phyloP scores from a whole-genome alignment of 1,284 basidiomycete species.

The Sparassis latifolia region DNA sequence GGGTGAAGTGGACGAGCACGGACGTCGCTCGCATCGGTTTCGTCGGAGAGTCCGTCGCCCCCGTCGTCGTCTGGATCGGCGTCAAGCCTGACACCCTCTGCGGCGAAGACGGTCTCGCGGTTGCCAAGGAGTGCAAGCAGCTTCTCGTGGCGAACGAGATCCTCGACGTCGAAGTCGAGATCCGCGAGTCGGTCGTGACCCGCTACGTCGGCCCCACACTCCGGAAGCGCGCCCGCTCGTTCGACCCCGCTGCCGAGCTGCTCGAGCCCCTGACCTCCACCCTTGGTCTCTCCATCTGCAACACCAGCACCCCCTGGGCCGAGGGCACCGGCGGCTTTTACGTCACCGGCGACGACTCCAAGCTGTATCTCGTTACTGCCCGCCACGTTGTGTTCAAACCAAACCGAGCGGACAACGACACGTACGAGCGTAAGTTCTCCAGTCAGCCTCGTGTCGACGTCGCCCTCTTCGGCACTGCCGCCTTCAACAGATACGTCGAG shows the following conservation, averaged over 20 bases:
- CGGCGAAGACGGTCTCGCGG: slow-evolving; percentile 3
- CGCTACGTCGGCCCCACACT: slow-evolving; percentile 22
- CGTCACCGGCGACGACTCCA: slow-evolving; percentile 5
- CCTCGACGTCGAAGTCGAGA: slow-evolving; percentile 25
- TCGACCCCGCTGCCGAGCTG: slow-evolving; percentile 20
- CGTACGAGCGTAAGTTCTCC: slow-evolving; percentile 2
- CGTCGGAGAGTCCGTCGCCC: slow-evolving; percentile 1
- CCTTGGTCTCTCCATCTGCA: slow-evolving; percentile 28
- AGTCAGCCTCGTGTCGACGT: slow-evolving; percentile 5
- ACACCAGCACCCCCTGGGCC: slow-evolving; percentile 7
- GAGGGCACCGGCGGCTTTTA: slow-evolving; percentile 8
- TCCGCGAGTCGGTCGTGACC: slow-evolving; percentile 23
- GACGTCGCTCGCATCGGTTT: slow-evolving; percentile 12
- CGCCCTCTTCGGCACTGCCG: slow-evolving; percentile 8
- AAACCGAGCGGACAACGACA: slow-evolving; percentile 6
- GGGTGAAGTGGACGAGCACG: slow-evolving; percentile 6
- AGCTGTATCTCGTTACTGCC: slow-evolving; percentile 16
- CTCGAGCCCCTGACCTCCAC: slow-evolving; percentile 26
- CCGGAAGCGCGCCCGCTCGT: slow-evolving; percentile 11
- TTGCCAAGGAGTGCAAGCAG: slow-evolving; percentile 1
- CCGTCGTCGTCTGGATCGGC: slow-evolving; percentile 20
- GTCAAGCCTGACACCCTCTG: slow-evolving; percentile 22
- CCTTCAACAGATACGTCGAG: slow-evolving; percentile 5
- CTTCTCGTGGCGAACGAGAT: slow-evolving; percentile 11
- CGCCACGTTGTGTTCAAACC: slow-evolving; percentile 19